phyloP scores from a whole-genome alignment of 1,284 basidiomycete genomes.

The Lentinula novae-zelandiae region DNA sequence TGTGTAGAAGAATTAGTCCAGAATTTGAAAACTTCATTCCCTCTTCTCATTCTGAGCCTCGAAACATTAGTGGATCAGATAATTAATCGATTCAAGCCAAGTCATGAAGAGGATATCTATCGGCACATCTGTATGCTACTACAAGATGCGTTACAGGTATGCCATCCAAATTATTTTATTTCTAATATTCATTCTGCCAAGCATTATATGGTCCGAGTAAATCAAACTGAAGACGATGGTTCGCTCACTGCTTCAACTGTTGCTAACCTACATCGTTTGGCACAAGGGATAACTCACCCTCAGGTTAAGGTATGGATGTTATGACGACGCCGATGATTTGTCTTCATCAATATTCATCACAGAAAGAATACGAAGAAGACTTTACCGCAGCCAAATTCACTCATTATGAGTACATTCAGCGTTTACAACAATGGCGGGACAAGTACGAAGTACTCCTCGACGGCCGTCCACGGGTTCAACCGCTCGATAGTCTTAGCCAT shows the following conservation, averaged over 20 bases:
- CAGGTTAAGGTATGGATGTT: slow-evolving; percentile 55
- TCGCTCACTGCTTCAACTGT: slow-evolving; percentile 57
- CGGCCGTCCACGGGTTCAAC: slow-evolving; percentile 77
- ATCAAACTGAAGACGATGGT: slow-evolving; percentile 73
- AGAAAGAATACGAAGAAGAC: slow-evolving; percentile 92
- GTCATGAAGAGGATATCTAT: slow-evolving; percentile 94
- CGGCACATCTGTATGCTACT: slow-evolving; percentile 85
- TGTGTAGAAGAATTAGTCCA: slow-evolving; percentile 94
- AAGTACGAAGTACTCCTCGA: slow-evolving; percentile 88
- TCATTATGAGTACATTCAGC: slow-evolving; percentile 86
- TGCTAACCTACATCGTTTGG: slow-evolving; percentile 70
- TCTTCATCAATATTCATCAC: not conserved
- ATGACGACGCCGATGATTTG: not conserved
- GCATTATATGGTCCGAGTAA: slow-evolving; percentile 73
- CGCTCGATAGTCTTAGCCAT: slow-evolving; percentile 89
- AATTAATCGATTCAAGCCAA: slow-evolving; percentile 86
- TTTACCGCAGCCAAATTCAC: slow-evolving; percentile 77
- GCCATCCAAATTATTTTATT: slow-evolving; percentile 13
- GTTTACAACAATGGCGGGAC: slow-evolving; percentile 92
- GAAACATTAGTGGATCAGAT: slow-evolving; percentile 99
- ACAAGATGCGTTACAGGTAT: slow-evolving; percentile 68
- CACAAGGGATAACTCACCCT: slow-evolving; percentile 56
- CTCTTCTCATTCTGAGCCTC: slow-evolving; percentile 90
- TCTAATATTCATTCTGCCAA: slow-evolving; percentile 24
- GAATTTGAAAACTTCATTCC: slow-evolving; percentile 95